Conservation (phyloP, 345 rosid genomes). For the Isatis tinctoria region DNA sequence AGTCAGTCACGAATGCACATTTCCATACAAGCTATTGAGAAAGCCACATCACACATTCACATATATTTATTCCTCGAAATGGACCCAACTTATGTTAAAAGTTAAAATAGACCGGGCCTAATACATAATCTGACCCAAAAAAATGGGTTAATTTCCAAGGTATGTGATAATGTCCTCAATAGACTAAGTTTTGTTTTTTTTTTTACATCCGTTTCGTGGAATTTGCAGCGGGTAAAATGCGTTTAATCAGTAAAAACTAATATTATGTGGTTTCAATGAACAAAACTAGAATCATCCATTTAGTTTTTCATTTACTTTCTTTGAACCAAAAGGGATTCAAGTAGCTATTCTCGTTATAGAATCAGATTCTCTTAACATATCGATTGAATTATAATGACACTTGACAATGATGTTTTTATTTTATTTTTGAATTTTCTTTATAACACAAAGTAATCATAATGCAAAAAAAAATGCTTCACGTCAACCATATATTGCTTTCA, state of each 20-base stretch:
- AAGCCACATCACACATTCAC: neutral
- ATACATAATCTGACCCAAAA: too few species aligned
- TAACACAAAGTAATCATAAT: too few species aligned
- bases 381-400: neutral
- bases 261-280: neutral
- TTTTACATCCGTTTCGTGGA: neutral
- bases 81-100: neutral
- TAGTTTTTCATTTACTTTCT: neutral
- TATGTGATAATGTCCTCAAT: neutral
- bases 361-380: neutral
- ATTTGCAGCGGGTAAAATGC: too few species aligned
- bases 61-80: neutral
- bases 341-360: neutral
- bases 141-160: neutral
- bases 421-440: neutral
- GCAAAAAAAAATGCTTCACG: neutral
- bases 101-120: neutral
- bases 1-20: conserved; percentile 11
- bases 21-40: neutral
- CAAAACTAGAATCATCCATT: neutral
- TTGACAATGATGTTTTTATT: neutral
- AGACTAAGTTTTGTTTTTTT: neutral
- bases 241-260: neutral
- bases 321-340: neutral
- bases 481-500: conserved; percentile 1